Evolutionary conservation across 169 alveolate species (phyloP), one percentile per base, ranked within the genome.

Genomic region (Eimeria necatrix): DNA sequence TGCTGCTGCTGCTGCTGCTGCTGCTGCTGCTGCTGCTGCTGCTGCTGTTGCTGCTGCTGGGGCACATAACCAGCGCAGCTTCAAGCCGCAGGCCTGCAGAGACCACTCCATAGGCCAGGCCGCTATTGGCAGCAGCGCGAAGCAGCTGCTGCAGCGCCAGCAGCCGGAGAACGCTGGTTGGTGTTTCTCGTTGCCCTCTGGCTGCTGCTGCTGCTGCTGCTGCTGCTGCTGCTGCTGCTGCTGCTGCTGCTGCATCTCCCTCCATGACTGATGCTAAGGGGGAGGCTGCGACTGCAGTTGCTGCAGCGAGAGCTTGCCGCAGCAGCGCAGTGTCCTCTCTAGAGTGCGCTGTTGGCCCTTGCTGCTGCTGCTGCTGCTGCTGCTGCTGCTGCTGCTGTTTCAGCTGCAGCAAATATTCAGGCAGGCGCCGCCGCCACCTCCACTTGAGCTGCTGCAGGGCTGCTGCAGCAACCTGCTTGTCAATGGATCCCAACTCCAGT

Each of bases 121-220:
- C 22, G 61, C 86, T 76, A 26, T 49, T 32, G 41, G 61, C 22
- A 76, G 64, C 24, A 46, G 86, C 86, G 20, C 86, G 86, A 56
- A 76, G 56, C 56, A 76, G 86, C 86, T 76, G 86, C 86, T 76
- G 86, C 76, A 64, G 76, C 20, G 76, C 76, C 14, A 64, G 76
- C 8, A 8, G 9, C 5, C 26, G 76, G 32, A 76, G 56, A 56
- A 76, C 86, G 6, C 32, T 4, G 4, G 20, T 22, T 14, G 61
- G 64, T 46, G 86, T 76, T 5, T 76, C 61, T 60, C 46, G 56
- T 22, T 16, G 56, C 52, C 4, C 61, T 24, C 41, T 26, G 3
- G 56, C 64, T 76, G 86, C 9, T 46, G 86, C 22, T 46, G 56
- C 86, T 76, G 86, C 60, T 46, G 61, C 61, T 46, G 86, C 61